phyloP scores from a whole-genome alignment of 345 rosid species.

The Salix viminalis region DNA sequence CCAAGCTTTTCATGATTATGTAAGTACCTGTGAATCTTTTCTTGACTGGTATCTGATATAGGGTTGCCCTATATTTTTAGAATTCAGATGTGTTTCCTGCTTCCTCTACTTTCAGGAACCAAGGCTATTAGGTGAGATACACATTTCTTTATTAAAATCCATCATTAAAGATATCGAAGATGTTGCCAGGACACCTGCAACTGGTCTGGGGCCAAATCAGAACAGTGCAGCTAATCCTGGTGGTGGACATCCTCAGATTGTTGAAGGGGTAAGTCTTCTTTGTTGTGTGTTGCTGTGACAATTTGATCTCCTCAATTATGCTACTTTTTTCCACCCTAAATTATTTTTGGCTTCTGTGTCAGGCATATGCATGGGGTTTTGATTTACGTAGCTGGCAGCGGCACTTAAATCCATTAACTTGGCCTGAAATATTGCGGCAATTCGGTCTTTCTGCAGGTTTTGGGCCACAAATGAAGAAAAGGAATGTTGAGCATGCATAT shows the following conservation, averaged over 20 bases:
- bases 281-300: background rate
- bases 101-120: constrained; percentile 51
- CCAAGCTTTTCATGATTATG: constrained; percentile 87
- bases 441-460: constrained; percentile 76
- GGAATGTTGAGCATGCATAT: constrained; percentile 40
- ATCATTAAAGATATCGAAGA: constrained; percentile 85
- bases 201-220: constrained; percentile 59
- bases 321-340: background rate
- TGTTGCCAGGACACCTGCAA: constrained; percentile 54
- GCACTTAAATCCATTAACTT: constrained; percentile 68
- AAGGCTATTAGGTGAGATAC: constrained; percentile 76
- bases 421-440: constrained; percentile 93
- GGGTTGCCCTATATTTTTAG: background rate
- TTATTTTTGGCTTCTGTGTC: background rate
- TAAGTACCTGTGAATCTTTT: constrained; percentile 27
- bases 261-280: constrained; percentile 66
- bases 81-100: constrained; percentile 17
- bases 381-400: constrained; percentile 72
- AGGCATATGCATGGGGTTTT: constrained; percentile 97
- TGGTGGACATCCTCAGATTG: constrained; percentile 83
- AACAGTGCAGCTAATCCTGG: constrained; percentile 62
- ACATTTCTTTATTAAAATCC: constrained; percentile 59
- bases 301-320: background rate
- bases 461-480: constrained; percentile 69
- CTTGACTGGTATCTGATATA: background rate